These are phyloP conservation scores for Spathaspora passalidarum DNA, from an alignment of 805 yeast genomes.

Conservation along the genomic window DNA sequence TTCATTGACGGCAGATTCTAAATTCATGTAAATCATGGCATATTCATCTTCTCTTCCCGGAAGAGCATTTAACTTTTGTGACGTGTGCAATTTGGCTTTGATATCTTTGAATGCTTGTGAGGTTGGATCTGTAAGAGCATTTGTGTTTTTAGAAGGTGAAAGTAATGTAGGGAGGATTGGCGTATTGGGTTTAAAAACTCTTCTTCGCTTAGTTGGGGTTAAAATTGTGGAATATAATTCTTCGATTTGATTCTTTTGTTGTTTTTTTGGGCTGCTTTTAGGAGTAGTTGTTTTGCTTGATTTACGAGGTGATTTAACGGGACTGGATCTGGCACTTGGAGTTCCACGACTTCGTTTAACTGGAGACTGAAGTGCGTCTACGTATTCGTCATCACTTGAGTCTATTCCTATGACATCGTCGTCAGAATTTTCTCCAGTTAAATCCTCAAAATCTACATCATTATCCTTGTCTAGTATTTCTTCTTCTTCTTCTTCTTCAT, in stretches of 20 bases:
- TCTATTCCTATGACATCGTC: too few relatives aligned
- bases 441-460: slow-evolving; percentile 17
- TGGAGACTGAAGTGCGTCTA: too few relatives aligned
- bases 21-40: slow-evolving; percentile 58
- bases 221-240: slow-evolving; percentile 4
- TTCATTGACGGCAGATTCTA: slow-evolving; percentile 69
- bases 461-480: slow-evolving; percentile 20
- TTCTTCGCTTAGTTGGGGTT: slow-evolving; percentile 2
- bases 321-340: not conserved
- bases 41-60: slow-evolving; percentile 90
- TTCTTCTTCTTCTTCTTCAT: slow-evolving; percentile 13
- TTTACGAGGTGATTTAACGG: slow-evolving; percentile 10
- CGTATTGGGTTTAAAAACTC: slow-evolving; percentile 6
- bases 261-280: slow-evolving; percentile 4
- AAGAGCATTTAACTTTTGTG: slow-evolving; percentile 47
- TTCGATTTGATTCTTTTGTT: slow-evolving; percentile 5
- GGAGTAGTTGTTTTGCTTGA: slow-evolving; percentile 5
- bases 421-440: too few relatives aligned
- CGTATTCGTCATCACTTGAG: too few relatives aligned
- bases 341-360: too few relatives aligned
- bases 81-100: slow-evolving; percentile 41
- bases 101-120: slow-evolving; percentile 35
- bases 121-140: slow-evolving; percentile 16
- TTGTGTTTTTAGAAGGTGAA: slow-evolving; percentile 11
- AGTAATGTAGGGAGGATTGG: slow-evolving; percentile 10